Evolutionary conservation across 192 early-diverging fungal species (phyloP).

Genomic region (Linnemannia exigua): DNA sequence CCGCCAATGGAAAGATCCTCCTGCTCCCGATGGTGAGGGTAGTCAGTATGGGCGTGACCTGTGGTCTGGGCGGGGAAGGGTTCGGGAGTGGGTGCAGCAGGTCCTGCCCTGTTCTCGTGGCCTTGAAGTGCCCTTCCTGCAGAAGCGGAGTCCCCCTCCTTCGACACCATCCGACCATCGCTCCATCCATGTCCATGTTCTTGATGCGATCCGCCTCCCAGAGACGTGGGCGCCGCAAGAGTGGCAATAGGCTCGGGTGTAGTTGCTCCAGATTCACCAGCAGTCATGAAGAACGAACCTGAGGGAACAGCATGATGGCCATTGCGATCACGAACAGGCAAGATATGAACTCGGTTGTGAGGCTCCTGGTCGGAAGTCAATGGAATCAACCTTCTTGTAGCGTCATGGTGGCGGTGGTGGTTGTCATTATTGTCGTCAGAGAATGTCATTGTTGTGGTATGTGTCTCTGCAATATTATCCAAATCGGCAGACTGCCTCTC

Average conservation of each 20-base stretch:
- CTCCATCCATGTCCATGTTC: neutral
- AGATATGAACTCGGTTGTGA: neutral
- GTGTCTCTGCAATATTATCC: neutral
- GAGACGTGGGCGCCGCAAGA: neutral
- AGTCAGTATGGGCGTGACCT: neutral
- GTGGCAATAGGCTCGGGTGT: conserved; percentile 23
- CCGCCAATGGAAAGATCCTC: neutral
- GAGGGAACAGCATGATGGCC: too few relatives aligned
- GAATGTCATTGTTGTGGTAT: conserved; percentile 21
- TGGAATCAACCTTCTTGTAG: conserved; percentile 8
- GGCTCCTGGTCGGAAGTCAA: neutral
- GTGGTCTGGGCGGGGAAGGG: conserved; percentile 8
- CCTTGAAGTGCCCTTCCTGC: neutral
- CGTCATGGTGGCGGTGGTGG: neutral
- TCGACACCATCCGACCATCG: neutral
- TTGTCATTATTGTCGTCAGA: conserved; percentile 4
- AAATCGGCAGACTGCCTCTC: conserved; percentile 4
- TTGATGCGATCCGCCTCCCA: neutral
- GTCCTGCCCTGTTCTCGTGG: conserved; percentile 17
- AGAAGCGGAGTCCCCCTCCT: too few relatives aligned
- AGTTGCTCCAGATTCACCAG: neutral
- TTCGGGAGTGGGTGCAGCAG: conserved; percentile 18
- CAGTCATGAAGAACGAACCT: neutral
- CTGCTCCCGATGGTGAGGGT: neutral
- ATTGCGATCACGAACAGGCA: neutral